Evolutionary conservation across 129 eudicot genomes (phyloP), one percentile per base, ranked within the genome.

Genomic region (Solidago caesia): DNA sequence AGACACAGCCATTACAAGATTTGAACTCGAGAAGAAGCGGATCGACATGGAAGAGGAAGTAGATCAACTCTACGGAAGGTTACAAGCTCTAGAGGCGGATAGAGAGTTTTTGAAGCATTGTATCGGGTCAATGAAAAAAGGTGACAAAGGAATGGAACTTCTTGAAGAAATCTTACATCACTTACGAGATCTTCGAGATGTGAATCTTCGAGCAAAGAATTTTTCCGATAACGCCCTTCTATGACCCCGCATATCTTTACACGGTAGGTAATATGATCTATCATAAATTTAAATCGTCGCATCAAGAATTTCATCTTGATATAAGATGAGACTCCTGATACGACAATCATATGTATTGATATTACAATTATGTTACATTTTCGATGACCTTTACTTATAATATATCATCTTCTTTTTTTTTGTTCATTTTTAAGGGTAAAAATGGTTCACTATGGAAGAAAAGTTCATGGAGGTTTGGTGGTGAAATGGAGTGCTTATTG

Each of bases 41-140:
- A 48, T 81, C 2, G 79, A 74, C 25, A 87, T 87, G 72, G 89
- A 76, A 71, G 84, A 87, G 70, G 89, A 87, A 80, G 76, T 87
- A n/a, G 85, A 82, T 76, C 87, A 76, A 73, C 80, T 87, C 1
- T 84, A 87, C 43, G 75, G 33, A 62, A 84, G 89, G 79, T 60
- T 87, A 70, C 83, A 79, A 79, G 85, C 85, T 13, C 74, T 87
- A 44, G 92, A 87, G 68, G 86, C 92, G 0, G 92, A 87, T 71
- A 82, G 55, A 75, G 92, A 84, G 73, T 87, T 87, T 52, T 59
- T 87, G 57, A 84, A 85, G 77, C 85, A 84, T 15, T 82, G 92
- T 42, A 41, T 84, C 8, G 68, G 83, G 56, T 87, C 89, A 1
- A 64, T 87, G 81, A 82, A 73, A 44, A 84, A 79, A 51, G 92